Conservation (phyloP, 306 rosid genomes). For the Prunus mira region DNA sequence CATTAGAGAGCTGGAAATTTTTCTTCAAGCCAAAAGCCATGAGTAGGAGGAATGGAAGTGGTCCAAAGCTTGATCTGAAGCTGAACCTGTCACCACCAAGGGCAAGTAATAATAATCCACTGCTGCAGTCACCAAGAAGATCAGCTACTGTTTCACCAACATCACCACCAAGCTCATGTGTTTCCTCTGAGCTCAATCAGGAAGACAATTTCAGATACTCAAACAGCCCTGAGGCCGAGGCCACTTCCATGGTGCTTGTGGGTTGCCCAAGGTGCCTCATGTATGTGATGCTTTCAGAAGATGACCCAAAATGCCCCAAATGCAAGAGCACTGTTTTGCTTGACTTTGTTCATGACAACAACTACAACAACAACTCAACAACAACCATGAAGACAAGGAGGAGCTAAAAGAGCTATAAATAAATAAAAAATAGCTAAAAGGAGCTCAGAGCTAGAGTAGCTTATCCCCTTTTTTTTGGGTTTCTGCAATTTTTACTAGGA, state of each 20-base stretch:
- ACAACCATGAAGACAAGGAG: conserved; percentile 33
- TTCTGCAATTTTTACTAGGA: conserved; percentile 8
- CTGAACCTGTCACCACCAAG: conserved; percentile 86
- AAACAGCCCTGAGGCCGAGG: conserved; percentile 70
- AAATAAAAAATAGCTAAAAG: neutral
- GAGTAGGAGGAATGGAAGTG: conserved; percentile 64
- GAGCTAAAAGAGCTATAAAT: conserved; percentile 27
- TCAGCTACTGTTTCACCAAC: conserved; percentile 60
- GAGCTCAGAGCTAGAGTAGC: neutral
- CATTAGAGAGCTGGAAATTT: neutral
- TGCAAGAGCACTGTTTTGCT: conserved; percentile 94
- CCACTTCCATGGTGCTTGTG: conserved; percentile 69
- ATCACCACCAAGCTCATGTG: conserved; percentile 79
- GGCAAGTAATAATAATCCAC: conserved; percentile 38
- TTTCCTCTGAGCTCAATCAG: conserved; percentile 68
- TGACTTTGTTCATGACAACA: conserved; percentile 61
- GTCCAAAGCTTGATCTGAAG: conserved; percentile 80
- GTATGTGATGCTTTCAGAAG: conserved; percentile 85
- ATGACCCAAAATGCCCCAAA: conserved; percentile 82
- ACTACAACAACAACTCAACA: conserved; percentile 24
- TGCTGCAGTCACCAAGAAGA: conserved; percentile 50
- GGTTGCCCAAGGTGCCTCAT: conserved; percentile 91
- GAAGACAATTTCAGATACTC: conserved; percentile 28
- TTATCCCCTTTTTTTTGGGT: neutral
- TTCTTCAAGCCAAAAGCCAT: conserved; percentile 17